Evolutionary conservation across 2,329 filamentous ascomycete species (phyloP).

Genomic region (Monosporascus sp.): DNA sequence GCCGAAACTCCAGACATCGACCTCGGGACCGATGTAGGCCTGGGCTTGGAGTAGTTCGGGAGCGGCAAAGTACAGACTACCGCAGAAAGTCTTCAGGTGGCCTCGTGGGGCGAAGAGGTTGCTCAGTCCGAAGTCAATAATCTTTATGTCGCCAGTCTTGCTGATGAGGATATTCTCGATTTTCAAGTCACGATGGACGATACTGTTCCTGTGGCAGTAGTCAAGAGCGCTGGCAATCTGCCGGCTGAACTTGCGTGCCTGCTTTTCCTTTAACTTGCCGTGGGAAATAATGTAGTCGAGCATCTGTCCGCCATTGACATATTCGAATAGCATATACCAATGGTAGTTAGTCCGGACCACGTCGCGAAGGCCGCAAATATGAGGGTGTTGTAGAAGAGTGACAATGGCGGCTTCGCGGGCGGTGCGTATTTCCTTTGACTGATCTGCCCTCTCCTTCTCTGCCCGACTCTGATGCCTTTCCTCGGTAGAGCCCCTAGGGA

Average conservation of each 20-base stretch:
- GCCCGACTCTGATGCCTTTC: conserved; percentile 67
- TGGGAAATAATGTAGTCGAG: conserved; percentile 99
- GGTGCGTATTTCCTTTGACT: conserved; percentile 93
- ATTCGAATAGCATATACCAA: conserved; percentile 99
- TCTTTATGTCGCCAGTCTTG: conserved; percentile 98
- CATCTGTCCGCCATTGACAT: conserved; percentile 98
- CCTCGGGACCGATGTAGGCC: conserved; percentile 92
- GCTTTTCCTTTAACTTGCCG: conserved; percentile 95
- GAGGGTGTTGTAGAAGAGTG: conserved; percentile 86
- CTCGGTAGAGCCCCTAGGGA: conserved; percentile 83
- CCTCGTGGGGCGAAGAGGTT: conserved; percentile 85
- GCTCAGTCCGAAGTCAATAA: conserved; percentile 96
- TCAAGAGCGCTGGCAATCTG: conserved; percentile 96
- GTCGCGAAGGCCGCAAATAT: conserved; percentile 93
- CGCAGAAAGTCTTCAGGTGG: conserved; percentile 93
- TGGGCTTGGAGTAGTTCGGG: conserved; percentile 90
- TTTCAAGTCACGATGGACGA: conserved; percentile 94
- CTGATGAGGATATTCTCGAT: conserved; percentile 99
- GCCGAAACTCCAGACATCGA: conserved; percentile 98
- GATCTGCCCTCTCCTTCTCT: conserved; percentile 84
- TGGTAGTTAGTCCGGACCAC: conserved; percentile 95
- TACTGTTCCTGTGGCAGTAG: conserved; percentile 97
- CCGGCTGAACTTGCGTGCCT: conserved; percentile 92
- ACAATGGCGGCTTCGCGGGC: conserved; percentile 95
- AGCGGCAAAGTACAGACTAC: conserved; percentile 94